phyloP scores from a whole-genome alignment of 78 protist species.

The Monosiga brevicollis region DNA sequence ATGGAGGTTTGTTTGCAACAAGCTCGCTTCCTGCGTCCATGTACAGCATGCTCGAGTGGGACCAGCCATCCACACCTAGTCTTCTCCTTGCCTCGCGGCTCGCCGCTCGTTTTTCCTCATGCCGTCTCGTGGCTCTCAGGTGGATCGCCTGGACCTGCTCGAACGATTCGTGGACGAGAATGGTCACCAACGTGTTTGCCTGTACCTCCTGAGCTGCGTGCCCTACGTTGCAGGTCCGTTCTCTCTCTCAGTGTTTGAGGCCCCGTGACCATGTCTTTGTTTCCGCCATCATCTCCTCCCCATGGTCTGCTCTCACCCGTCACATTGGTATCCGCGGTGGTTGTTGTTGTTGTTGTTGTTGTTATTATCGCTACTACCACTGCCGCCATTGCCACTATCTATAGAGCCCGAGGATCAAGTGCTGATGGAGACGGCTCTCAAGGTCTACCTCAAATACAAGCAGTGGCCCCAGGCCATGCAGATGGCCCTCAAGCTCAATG shows the following conservation, averaged over 20 bases:
- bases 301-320: no score
- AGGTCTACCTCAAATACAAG: constrained; percentile 12
- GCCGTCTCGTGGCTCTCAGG: background rate
- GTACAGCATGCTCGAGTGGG: background rate
- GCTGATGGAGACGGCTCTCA: constrained; percentile 36
- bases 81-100: background rate
- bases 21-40: background rate
- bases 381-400: no score
- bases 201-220: constrained; percentile 69
- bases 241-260: no score
- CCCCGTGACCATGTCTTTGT: no score
- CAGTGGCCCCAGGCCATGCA: constrained; percentile 1
- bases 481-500: constrained; percentile 30
- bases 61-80: background rate
- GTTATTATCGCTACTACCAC: no score
- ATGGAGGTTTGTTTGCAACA: constrained; percentile 48
- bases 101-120: background rate
- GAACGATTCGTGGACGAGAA: constrained; percentile 39
- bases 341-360: no score
- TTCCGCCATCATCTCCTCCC: no score
- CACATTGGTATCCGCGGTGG: no score
- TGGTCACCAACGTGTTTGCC: constrained; percentile 64
- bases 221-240: constrained; percentile 47
- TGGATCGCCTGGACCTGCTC: constrained; percentile 26
- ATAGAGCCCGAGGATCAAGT: constrained; percentile 63